Evolutionary conservation across 441 rosid species (phyloP).

Genomic region (Jatropha multifida): DNA sequence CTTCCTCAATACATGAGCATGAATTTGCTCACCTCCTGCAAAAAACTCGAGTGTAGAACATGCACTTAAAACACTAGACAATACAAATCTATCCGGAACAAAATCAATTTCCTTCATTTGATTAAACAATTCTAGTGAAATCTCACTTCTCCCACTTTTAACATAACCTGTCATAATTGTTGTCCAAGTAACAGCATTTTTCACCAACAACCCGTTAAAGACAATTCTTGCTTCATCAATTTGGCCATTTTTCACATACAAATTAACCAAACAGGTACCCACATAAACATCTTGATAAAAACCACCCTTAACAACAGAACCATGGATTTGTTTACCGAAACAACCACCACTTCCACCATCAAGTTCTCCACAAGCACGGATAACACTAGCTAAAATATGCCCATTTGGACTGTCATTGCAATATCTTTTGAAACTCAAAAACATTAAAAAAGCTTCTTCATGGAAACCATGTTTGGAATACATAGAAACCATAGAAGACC

Average conservation of each 20-base stretch:
- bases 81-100: slow-evolving; percentile 43
- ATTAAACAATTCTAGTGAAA: slow-evolving; percentile 54
- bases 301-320: slow-evolving; percentile 49
- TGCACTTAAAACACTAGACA: slow-evolving; percentile 60
- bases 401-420: slow-evolving; percentile 43
- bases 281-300: slow-evolving; percentile 50
- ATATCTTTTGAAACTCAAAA: slow-evolving; percentile 43
- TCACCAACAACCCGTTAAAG: slow-evolving; percentile 58
- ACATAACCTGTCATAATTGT: slow-evolving; percentile 62
- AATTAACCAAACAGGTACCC: slow-evolving; percentile 68
- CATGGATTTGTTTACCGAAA: slow-evolving; percentile 59
- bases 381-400: slow-evolving; percentile 56
- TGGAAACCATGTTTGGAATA: slow-evolving; percentile 43
- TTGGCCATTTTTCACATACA: slow-evolving; percentile 62
- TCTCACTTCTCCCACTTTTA: slow-evolving; percentile 53
- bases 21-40: slow-evolving; percentile 61
- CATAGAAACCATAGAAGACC: slow-evolving; percentile 76
- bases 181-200: slow-evolving; percentile 70
- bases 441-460: slow-evolving; percentile 44
- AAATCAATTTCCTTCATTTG: slow-evolving; percentile 35
- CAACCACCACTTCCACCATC: slow-evolving; percentile 28
- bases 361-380: slow-evolving; percentile 51
- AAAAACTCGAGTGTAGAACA: slow-evolving; percentile 52
- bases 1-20: slow-evolving; percentile 43
- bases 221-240: slow-evolving; percentile 49